Evolutionary conservation across 768 basidiomycete species (phyloP).

Genomic region (Daedalea quercina): DNA sequence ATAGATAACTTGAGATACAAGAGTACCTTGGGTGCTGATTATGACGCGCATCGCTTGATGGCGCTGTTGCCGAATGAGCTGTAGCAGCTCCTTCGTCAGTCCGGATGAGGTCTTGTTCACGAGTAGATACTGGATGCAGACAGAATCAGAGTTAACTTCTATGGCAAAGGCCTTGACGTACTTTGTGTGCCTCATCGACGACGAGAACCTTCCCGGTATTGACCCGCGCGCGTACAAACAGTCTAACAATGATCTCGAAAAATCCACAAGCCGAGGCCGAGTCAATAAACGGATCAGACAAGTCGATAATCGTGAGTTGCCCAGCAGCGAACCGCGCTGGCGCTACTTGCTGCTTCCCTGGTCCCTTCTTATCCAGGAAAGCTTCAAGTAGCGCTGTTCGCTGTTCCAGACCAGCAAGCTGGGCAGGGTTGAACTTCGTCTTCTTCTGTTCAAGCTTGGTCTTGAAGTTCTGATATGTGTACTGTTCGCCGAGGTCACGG

Average conservation of each 20-base stretch:
- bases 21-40: slow-evolving; percentile 64
- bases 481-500: slow-evolving; percentile 55
- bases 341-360: not conserved
- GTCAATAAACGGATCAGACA: slow-evolving; percentile 72
- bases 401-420: slow-evolving; percentile 52
- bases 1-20: not conserved
- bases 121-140: slow-evolving; percentile 54
- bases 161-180: not conserved
- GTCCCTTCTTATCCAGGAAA: slow-evolving; percentile 37
- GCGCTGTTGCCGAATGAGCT: slow-evolving; percentile 60
- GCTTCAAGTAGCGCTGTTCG: slow-evolving; percentile 54
- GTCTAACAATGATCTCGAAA: slow-evolving; percentile 61
- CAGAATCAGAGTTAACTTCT: not conserved
- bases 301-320: slow-evolving; percentile 59
- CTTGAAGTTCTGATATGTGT: slow-evolving; percentile 45
- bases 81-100: slow-evolving; percentile 56
- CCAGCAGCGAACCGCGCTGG: slow-evolving; percentile 40
- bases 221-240: slow-evolving; percentile 57
- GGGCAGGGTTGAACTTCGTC: slow-evolving; percentile 47
- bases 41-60: slow-evolving; percentile 68
- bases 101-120: slow-evolving; percentile 38
- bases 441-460: slow-evolving; percentile 38
- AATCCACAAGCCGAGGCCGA: slow-evolving; percentile 57
- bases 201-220: slow-evolving; percentile 62
- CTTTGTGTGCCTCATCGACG: slow-evolving; percentile 75